Evolutionary conservation across 2,329 filamentous ascomycete genomes (phyloP).

Genomic region (Amauroascus niger): DNA sequence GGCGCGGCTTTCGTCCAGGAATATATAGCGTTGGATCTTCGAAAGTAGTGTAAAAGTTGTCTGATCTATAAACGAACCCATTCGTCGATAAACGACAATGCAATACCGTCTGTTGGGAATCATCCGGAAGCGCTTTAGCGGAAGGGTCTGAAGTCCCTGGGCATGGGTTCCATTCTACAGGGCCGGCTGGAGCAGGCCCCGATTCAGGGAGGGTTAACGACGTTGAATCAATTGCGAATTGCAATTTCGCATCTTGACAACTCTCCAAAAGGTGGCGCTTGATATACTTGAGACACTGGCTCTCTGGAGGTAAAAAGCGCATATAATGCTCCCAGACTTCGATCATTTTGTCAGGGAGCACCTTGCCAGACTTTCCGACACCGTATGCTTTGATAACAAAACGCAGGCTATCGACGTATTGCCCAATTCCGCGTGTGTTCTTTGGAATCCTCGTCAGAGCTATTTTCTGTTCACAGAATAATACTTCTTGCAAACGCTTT

Average conservation of each 20-base stretch:
- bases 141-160: background rate
- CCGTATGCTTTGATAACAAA: conserved; percentile 10
- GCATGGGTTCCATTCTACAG: conserved; percentile 10
- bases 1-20: background rate
- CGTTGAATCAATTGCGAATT: background rate
- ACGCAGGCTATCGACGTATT: conserved; percentile 12
- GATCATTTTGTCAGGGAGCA: background rate
- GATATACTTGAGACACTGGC: background rate
- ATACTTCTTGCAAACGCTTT: conserved; percentile 8
- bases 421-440: conserved; percentile 1
- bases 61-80: no score
- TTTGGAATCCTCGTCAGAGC: background rate
- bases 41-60: background rate
- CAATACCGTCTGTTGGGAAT: background rate
- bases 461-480: conserved; percentile 9
- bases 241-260: background rate
- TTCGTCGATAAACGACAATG: background rate
- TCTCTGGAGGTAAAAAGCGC: background rate
- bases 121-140: background rate
- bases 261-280: background rate
- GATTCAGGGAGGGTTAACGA: background rate
- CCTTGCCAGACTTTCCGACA: background rate
- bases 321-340: conserved; percentile 15
- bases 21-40: background rate
- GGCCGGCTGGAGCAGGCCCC: background rate